Evolutionary conservation across 1,284 basidiomycete species (phyloP).

Genomic region (Leucoagaricus sp.): DNA sequence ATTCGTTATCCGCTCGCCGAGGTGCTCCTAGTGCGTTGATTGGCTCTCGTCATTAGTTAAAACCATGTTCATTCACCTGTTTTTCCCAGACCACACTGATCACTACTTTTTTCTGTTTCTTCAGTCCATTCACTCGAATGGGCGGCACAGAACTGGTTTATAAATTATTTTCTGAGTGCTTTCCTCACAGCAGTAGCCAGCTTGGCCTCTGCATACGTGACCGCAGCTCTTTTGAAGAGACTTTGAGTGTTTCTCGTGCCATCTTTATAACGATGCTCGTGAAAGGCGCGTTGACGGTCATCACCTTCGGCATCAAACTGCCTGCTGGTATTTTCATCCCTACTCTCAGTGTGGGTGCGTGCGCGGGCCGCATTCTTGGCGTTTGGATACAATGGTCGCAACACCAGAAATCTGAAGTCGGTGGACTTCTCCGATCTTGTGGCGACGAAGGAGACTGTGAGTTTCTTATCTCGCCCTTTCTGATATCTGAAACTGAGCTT

Average conservation of each 20-base stretch:
- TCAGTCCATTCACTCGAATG: slow-evolving; percentile 92
- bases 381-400: slow-evolving; percentile 82
- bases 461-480: slow-evolving; percentile 17
- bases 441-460: slow-evolving; percentile 63
- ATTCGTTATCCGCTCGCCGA: slow-evolving; percentile 82
- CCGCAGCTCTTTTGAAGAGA: slow-evolving; percentile 56
- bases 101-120: slow-evolving; percentile 79
- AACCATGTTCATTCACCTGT: not conserved
- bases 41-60: not conserved
- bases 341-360: slow-evolving; percentile 95
- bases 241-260: slow-evolving; percentile 66
- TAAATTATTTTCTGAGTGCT: slow-evolving; percentile 89
- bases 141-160: slow-evolving; percentile 94
- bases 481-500: not conserved
- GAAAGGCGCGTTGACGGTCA: slow-evolving; percentile 82
- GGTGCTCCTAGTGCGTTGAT: slow-evolving; percentile 73
- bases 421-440: slow-evolving; percentile 66
- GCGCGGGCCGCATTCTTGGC: slow-evolving; percentile 89
- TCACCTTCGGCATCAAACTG: slow-evolving; percentile 94
- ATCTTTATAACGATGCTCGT: slow-evolving; percentile 79
- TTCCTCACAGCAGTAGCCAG: slow-evolving; percentile 52
- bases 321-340: slow-evolving; percentile 98
- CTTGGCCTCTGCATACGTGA: slow-evolving; percentile 74
- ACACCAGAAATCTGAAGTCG: slow-evolving; percentile 60
- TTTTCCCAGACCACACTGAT: slow-evolving; percentile 67